These are phyloP conservation scores for Brettanomyces nanus DNA, from an alignment of 805 yeast genomes.

Conservation along the genomic window DNA sequence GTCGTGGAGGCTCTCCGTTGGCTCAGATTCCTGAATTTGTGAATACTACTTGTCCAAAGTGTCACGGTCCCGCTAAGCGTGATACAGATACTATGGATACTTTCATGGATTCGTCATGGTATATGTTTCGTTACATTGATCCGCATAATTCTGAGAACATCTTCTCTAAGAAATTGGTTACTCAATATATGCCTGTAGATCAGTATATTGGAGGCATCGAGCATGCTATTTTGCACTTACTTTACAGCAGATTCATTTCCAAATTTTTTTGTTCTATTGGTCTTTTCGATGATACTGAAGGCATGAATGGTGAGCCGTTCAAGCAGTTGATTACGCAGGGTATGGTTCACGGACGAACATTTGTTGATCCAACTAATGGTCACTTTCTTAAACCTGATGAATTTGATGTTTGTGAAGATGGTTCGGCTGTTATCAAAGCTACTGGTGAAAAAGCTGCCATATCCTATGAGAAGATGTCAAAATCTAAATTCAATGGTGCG, in stretches of 20 bases:
- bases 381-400: slow-evolving; percentile 76
- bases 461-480: slow-evolving; percentile 89
- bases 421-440: slow-evolving; percentile 37
- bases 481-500: slow-evolving; percentile 90
- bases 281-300: slow-evolving; percentile 51
- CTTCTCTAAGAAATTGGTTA: slow-evolving; percentile 43
- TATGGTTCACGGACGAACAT: slow-evolving; percentile 95
- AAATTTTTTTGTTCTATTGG: slow-evolving; percentile 68
- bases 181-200: slow-evolving; percentile 69
- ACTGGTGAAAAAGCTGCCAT: slow-evolving; percentile 46
- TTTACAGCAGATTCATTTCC: slow-evolving; percentile 79
- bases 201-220: slow-evolving; percentile 92
- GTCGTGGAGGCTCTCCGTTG: slow-evolving; percentile 61
- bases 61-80: slow-evolving; percentile 64
- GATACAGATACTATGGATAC: slow-evolving; percentile 99
- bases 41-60: slow-evolving; percentile 71
- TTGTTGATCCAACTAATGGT: slow-evolving; percentile 60
- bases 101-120: slow-evolving; percentile 97
- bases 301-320: slow-evolving; percentile 69
- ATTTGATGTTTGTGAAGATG: slow-evolving; percentile 33
- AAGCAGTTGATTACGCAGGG: slow-evolving; percentile 82
- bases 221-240: slow-evolving; percentile 87
- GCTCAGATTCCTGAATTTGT: slow-evolving; percentile 60
- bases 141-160: slow-evolving; percentile 50
- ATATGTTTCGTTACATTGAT: slow-evolving; percentile 78